phyloP scores from a whole-genome alignment of 192 early-diverging fungal species.

The Lobosporangium transversale region DNA sequence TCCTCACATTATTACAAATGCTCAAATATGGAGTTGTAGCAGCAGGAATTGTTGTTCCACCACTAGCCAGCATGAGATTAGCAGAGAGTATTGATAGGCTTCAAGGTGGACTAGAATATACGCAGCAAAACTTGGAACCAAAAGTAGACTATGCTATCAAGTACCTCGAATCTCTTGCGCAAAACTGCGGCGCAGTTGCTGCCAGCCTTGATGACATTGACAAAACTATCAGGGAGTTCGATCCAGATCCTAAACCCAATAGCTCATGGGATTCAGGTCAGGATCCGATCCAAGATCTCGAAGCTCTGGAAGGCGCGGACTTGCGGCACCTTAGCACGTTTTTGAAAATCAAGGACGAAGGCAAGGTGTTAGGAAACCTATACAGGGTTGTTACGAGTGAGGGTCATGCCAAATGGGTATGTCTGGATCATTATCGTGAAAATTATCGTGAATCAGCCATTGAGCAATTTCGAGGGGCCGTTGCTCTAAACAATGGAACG shows the following conservation, averaged over 20 bases:
- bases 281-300: constrained; percentile 1
- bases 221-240: background rate
- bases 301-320: constrained; percentile 35
- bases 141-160: constrained; percentile 33
- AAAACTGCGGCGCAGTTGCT: background rate
- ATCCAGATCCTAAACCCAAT: background rate
- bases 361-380: constrained; percentile 24
- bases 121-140: constrained; percentile 7
- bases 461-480: constrained; percentile 12
- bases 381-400: constrained; percentile 24
- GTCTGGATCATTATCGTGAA: constrained; percentile 27
- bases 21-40: constrained; percentile 26
- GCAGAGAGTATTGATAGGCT: constrained; percentile 17
- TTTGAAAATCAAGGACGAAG: constrained; percentile 26
- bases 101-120: background rate
- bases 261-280: background rate
- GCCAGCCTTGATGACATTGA: background rate
- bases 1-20: constrained; percentile 30
- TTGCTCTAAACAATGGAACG: constrained; percentile 7
- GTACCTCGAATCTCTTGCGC: constrained; percentile 12
- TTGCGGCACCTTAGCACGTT: constrained; percentile 27
- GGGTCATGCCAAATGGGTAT: constrained; percentile 31
- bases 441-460: constrained; percentile 2
- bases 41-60: constrained; percentile 26
- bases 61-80: constrained; percentile 4